Conservation (phyloP, 805 yeast species). For the Candida germanica region DNA sequence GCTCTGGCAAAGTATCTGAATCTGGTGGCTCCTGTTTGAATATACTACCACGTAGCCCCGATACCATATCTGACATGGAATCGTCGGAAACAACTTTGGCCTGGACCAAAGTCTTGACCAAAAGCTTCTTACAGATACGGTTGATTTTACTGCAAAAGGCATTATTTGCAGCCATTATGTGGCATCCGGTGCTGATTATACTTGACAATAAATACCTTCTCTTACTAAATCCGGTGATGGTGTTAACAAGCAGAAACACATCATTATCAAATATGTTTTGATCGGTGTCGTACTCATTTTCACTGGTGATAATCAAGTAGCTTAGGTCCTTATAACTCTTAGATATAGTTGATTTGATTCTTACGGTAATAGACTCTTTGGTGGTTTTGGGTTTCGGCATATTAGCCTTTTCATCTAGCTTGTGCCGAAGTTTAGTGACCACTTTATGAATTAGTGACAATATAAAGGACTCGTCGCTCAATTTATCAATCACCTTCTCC, state of each 20-base stretch:
- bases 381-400: neutral
- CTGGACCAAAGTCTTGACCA: slow-evolving; percentile 10
- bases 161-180: slow-evolving; percentile 4
- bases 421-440: slow-evolving; percentile 5
- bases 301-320: slow-evolving; percentile 11
- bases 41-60: slow-evolving; percentile 6
- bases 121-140: slow-evolving; percentile 9
- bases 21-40: neutral
- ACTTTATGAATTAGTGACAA: slow-evolving; percentile 15
- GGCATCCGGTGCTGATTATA: slow-evolving; percentile 1
- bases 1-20: neutral
- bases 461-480: slow-evolving; percentile 26
- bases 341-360: slow-evolving; percentile 9
- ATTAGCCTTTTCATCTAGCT: slow-evolving; percentile 3
- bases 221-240: slow-evolving; percentile 11
- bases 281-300: slow-evolving; percentile 4
- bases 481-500: slow-evolving; percentile 19
- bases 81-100: slow-evolving; percentile 13
- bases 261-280: slow-evolving; percentile 9
- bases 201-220: slow-evolving; percentile 12
- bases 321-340: slow-evolving; percentile 13
- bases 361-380: slow-evolving; percentile 2
- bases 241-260: slow-evolving; percentile 9
- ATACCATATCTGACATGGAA: slow-evolving; percentile 6
- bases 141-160: slow-evolving; percentile 9